phyloP scores from a whole-genome alignment of 2,329 filamentous ascomycete species.

The Thermomyces lanuginosus region DNA sequence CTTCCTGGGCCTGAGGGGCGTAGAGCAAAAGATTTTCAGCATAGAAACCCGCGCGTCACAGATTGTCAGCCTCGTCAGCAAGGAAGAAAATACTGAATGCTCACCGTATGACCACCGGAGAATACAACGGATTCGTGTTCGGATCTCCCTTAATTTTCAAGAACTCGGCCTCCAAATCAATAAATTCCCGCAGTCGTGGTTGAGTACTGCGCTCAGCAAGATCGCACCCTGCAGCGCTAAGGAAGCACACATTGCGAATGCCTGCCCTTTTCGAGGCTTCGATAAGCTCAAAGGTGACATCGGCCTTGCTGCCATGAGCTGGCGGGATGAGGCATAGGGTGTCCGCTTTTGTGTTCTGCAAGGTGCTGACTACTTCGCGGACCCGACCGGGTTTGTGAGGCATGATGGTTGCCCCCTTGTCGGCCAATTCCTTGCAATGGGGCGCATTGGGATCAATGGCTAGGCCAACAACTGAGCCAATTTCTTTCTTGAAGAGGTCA shows the following conservation, averaged over 20 bases:
- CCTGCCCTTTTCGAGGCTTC: constrained; percentile 30
- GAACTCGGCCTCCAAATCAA: constrained; percentile 32
- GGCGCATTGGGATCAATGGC: constrained; percentile 24
- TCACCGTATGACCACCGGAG: constrained; percentile 32
- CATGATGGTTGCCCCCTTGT: constrained; percentile 29
- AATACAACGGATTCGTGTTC: constrained; percentile 23
- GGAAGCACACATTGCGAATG: constrained; percentile 31
- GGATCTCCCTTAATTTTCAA: constrained; percentile 31
- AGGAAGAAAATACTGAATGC: constrained; percentile 4
- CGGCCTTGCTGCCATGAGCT: constrained; percentile 30
- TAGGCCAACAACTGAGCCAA: constrained; percentile 28
- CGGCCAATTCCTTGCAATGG: constrained; percentile 25
- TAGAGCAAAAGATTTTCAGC: constrained; percentile 37
- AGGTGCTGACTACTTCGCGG: constrained; percentile 21
- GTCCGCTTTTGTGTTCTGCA: constrained; percentile 31
- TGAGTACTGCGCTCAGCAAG: constrained; percentile 34
- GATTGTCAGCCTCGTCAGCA: not conserved
- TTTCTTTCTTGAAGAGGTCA: constrained; percentile 25
- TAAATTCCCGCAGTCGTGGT: constrained; percentile 35
- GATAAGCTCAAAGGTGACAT: constrained; percentile 31
- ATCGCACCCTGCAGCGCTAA: constrained; percentile 35
- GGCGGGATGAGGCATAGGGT: constrained; percentile 36
- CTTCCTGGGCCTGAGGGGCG: constrained; percentile 29
- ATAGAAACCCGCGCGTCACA: constrained; percentile 33
- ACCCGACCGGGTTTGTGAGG: constrained; percentile 28